Base-by-base conservation (phyloP, 306 rosid genomes). In the Ormosia semicastrata region DNA sequence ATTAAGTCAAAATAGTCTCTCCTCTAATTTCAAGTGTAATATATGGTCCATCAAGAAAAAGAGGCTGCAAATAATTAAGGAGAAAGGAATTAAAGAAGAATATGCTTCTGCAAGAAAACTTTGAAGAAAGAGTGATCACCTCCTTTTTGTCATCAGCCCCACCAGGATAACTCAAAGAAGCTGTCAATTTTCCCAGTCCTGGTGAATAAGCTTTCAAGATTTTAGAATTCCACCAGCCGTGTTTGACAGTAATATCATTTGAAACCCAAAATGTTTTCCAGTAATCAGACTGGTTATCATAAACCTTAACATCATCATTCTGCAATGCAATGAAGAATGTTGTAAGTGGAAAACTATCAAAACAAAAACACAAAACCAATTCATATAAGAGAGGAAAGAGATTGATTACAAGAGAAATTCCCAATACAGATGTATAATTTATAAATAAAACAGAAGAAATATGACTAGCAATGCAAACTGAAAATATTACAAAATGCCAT, bases 171-270 rank as follows among this genome's bases (percentile, higher is more conserved):
- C 91, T 82, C 89, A 95, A 82, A 78, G 94, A 87, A 76, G 93
- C 98, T 76, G 90, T 86, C 88, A 93, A 76, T 68, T 88, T 89
- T 83, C 90, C 98, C 40, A 76, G 73, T 85, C 98, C 99, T 41
- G 77, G 89, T 49, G 98, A 91, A 88, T 84, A 86, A 71, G 98
- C 92, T 85, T 86, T 75, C 76, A 95, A 81, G 79, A 95, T 54
- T 86, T 90, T 89, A 71, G 90, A 88, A 89, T 84, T 88, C 65
- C 72, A 75, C 95, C 91, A 86, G 80, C 92, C 90, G 75, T 81
- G 92, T 83, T 82, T 87, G 60, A 83, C 70, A 59, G 91, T 90
- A 84, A 83, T 76, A 82, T 86, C 91, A 82, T 85, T 88, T 24
- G 94, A 84, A 83, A 90, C 82, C 73, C 85, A 81, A 75, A 78